Evolutionary conservation across 371 early-diverging fungal species (phyloP).

Genomic region (Gilbertella persicaria): DNA sequence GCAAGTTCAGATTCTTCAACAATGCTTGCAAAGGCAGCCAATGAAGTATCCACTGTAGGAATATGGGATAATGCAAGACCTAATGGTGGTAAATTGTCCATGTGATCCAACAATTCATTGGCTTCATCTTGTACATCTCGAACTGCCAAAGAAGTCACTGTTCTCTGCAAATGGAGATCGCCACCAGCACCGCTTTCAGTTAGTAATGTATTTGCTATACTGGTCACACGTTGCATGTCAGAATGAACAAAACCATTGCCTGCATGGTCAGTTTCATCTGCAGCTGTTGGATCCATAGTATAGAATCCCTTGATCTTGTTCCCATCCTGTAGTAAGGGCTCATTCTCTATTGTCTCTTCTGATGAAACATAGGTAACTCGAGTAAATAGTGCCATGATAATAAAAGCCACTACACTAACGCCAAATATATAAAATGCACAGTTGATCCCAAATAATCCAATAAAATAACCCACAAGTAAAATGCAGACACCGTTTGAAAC

Average conservation of each 20-base stretch:
- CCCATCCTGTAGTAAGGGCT: constrained; percentile 2
- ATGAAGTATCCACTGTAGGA: constrained; percentile 44
- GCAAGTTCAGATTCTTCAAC: constrained; percentile 16
- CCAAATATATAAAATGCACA: constrained; percentile 48
- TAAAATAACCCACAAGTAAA: constrained; percentile 36
- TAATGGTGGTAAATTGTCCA: constrained; percentile 38
- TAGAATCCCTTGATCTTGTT: constrained; percentile 16
- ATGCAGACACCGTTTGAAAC: constrained; percentile 42
- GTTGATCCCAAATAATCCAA: constrained; percentile 29
- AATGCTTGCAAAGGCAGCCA: constrained; percentile 36
- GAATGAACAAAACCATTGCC: neutral
- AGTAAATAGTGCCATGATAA: constrained; percentile 11
- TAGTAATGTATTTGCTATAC: constrained; percentile 36
- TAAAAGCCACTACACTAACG: constrained; percentile 24
- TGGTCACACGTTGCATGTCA: constrained; percentile 23
- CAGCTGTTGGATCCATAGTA: constrained; percentile 4
- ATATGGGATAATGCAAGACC: constrained; percentile 49
- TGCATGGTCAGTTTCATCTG: constrained; percentile 3
- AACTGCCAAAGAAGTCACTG: constrained; percentile 28
- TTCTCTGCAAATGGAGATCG: constrained; percentile 17
- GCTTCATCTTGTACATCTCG: constrained; percentile 40
- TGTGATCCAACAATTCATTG: constrained; percentile 19
- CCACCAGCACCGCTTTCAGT: constrained; percentile 19
- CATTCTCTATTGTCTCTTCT: no score
- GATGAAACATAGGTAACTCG: neutral